Base-by-base conservation (phyloP, 352 stramenopile genomes). In the Salisapilia sapeloensis region DNA sequence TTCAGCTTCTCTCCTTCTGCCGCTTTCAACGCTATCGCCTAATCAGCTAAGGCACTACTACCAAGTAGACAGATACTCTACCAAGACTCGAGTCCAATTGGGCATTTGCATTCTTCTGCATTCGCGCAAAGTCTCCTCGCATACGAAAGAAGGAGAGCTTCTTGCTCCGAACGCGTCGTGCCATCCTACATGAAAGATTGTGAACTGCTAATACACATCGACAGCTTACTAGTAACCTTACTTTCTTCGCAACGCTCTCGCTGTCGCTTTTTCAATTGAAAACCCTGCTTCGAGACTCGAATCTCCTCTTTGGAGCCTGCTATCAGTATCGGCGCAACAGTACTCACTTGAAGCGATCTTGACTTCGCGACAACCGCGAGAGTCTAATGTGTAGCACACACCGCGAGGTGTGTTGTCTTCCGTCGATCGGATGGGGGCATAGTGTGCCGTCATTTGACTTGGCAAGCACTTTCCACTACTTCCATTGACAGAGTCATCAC, bases 301-400 rank as follows among this genome's bases (percentile, higher is more conserved):
- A n/a, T n/a, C n/a, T n/a, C n/a, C n/a, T n/a, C n/a, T n/a, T n/a
- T n/a, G n/a, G n/a, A n/a, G n/a, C n/a, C n/a, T n/a, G n/a, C n/a
- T n/a, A n/a, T n/a, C n/a, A n/a, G n/a, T n/a, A n/a, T n/a, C n/a
- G n/a, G n/a, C n/a, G n/a, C n/a, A n/a, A n/a, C n/a, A n/a, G n/a
- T n/a, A n/a, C n/a, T n/a, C n/a, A n/a, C n/a, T n/a, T n/a, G 62
- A 70, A 29, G 77, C 52, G 56, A 81, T 80, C 29, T 86, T 86
- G 44, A 80, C 78, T 11, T 53, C 48, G 1, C 71, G 61, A 12
- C 63, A 79, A 2, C 71, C 71, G 27, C 55, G 56, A 0, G 50
- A 37, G 24, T 81, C 61, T 4, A 82, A 33, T 15, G 64, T 83
- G 32, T 86, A 86, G 48, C 71, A 86, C 4, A 86, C 66, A 1